These are phyloP conservation scores for Cyberlindnera lachancei DNA, from an alignment of 805 yeast species.

Conservation along the genomic window DNA sequence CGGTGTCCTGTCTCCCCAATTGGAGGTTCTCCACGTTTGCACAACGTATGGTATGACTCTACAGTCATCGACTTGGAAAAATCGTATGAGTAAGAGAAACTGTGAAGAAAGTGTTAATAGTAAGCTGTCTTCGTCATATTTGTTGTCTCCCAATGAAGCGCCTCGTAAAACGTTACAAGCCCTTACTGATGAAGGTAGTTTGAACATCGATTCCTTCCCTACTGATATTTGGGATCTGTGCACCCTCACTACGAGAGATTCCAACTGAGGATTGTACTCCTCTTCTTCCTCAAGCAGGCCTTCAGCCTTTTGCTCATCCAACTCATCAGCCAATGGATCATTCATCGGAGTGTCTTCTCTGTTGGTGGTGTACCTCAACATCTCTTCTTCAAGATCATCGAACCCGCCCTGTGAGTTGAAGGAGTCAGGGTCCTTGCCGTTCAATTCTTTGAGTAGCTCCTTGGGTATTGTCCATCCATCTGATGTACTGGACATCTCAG, in stretches of 20 bases:
- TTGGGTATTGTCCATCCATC: constrained; percentile 25
- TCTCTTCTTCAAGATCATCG: constrained; percentile 16
- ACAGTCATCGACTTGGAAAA: constrained; percentile 22
- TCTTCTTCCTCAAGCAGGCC: constrained; percentile 2
- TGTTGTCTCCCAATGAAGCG: constrained; percentile 3
- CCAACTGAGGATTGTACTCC: constrained; percentile 8
- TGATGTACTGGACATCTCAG: neutral
- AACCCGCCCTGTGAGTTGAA: constrained; percentile 16
- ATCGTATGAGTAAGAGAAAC: constrained; percentile 30
- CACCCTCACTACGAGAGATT: constrained; percentile 10
- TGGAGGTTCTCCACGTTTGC: constrained; percentile 39
- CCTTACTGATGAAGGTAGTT: constrained; percentile 12
- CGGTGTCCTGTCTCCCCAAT: constrained; percentile 10
- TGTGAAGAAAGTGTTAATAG: constrained; percentile 33
- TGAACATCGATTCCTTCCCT: constrained; percentile 7
- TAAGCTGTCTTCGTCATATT: constrained; percentile 29
- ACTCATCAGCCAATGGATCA: too few relatives aligned
- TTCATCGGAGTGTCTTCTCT: constrained; percentile 3
- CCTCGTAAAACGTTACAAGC: constrained; percentile 15
- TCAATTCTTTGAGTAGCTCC: constrained; percentile 18
- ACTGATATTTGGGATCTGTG: constrained; percentile 12
- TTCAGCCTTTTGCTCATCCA: neutral
- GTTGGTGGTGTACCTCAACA: constrained; percentile 11
- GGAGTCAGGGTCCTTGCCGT: constrained; percentile 18
- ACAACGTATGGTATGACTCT: constrained; percentile 34